Evolutionary conservation across 2,329 filamentous ascomycete genomes (phyloP), one percentile per base, ranked within the genome.

Genomic region (Trichophyton simii): DNA sequence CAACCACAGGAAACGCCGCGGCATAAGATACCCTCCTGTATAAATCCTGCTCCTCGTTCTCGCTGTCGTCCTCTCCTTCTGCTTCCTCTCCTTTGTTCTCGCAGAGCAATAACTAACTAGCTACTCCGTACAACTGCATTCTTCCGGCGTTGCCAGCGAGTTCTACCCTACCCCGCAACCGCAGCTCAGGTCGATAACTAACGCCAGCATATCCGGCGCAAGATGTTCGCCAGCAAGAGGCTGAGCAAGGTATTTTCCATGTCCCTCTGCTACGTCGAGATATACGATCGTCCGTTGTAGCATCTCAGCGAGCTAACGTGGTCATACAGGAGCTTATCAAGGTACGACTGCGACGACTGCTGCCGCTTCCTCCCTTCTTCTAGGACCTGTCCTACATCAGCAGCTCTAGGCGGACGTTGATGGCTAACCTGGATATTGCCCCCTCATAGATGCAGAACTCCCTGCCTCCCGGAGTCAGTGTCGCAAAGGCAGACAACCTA

Each of bases 401-500:
- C 22, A 25, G 20, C 20, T 13, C 8, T 11, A 52, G 22, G 20
- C 1, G 5, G 7, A n/a, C 41, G 4, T n/a, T 15, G n/a, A 7
- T 2, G 34, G 48, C 41, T 38, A 22, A 3, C 11, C 59, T 28
- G 28, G 34, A 34, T 11, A 34, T 2, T 2, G 7, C n/a, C 18
- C 15, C 25, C 7, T 55, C 31, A n/a, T 13, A 84, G 80, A 78
- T 85, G 70, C 77, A 84, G 69, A 77, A 78, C 55, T 78, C 80
- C 66, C 76, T 84, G 4, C 82, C 84, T 2, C 83, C 82, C 0
- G 84, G 84, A 64, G 96, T 99, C 73, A 80, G 83, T 57, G 83
- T 97, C 57, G 85, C 95, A 63, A 83, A 86, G 57, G 86, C 89
- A 62, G 88, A 95, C 55, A 87, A 91, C 72, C 85, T 96, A 59